Conservation (phyloP, 2,329 filamentous ascomycete genomes). For the Fusarium sp. region DNA sequence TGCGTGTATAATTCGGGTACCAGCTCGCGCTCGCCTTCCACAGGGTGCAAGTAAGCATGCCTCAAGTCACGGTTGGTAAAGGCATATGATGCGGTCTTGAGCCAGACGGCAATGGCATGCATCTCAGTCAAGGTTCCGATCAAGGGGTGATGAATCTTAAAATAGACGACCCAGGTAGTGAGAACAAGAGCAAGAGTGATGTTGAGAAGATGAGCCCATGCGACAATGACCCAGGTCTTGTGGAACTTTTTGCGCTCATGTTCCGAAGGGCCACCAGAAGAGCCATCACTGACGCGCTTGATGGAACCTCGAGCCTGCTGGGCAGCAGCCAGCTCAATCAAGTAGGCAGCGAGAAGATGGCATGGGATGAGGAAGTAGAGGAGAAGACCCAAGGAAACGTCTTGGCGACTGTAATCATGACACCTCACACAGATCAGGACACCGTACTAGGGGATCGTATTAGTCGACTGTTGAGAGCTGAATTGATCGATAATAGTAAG, state of each 20-base stretch:
- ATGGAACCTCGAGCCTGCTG: slow-evolving; percentile 80
- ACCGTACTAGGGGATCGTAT: slow-evolving; percentile 77
- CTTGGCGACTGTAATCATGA: slow-evolving; percentile 86
- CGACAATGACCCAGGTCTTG: slow-evolving; percentile 84
- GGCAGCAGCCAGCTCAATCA: slow-evolving; percentile 89
- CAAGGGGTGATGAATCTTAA: slow-evolving; percentile 90
- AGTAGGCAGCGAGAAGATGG: slow-evolving; percentile 90
- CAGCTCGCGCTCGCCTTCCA: slow-evolving; percentile 74
- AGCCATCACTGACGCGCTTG: slow-evolving; percentile 67
- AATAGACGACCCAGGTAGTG: slow-evolving; percentile 90
- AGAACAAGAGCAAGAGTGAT: slow-evolving; percentile 84
- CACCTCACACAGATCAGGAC: slow-evolving; percentile 93
- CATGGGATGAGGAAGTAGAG: slow-evolving; percentile 91
- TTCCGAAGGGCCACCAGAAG: slow-evolving; percentile 62
- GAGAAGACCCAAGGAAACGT: slow-evolving; percentile 80
- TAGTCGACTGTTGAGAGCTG: not conserved
- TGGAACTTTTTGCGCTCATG: slow-evolving; percentile 78
- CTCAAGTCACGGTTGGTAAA: slow-evolving; percentile 97
- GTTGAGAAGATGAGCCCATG: slow-evolving; percentile 86
- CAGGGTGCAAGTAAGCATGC: slow-evolving; percentile 87
- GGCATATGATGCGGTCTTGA: slow-evolving; percentile 96
- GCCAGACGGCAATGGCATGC: slow-evolving; percentile 94
- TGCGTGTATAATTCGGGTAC: slow-evolving; percentile 85
- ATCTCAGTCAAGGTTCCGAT: slow-evolving; percentile 93
- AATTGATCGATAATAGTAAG: not conserved